phyloP scores from a whole-genome alignment of 345 rosid species.

The Geranium brycei region DNA sequence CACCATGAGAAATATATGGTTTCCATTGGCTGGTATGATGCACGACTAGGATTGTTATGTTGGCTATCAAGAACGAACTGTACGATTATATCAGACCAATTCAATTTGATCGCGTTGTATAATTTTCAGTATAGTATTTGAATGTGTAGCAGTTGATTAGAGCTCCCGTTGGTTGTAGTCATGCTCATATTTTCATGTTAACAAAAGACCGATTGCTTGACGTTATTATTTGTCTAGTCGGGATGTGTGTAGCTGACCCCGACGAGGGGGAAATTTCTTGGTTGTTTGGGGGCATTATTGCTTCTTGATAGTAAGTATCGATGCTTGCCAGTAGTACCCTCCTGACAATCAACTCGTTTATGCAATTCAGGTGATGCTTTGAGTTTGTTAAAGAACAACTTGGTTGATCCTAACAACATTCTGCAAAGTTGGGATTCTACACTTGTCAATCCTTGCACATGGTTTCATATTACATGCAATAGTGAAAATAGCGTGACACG shows the following conservation, averaged over 20 bases:
- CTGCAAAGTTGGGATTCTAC: constrained; percentile 3
- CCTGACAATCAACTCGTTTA: background rate
- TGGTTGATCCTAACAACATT: constrained; percentile 4
- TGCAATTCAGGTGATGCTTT: constrained; percentile 3
- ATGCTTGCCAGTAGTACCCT: background rate
- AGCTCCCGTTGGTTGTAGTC: background rate
- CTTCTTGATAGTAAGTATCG: background rate
- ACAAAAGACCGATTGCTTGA: background rate
- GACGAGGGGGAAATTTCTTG: too few species aligned
- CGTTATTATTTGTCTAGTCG: too few species aligned
- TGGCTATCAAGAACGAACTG: background rate
- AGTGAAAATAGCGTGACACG: constrained; percentile 14
- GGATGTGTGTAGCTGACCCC: too few species aligned
- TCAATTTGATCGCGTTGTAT: too few species aligned
- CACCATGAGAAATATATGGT: too few species aligned
- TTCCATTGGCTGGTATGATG: background rate
- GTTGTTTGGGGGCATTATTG: background rate
- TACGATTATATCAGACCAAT: too few species aligned
- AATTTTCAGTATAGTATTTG: background rate
- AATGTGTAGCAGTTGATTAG: background rate
- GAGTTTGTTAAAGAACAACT: background rate
- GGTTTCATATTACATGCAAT: constrained; percentile 3
- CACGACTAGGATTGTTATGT: background rate
- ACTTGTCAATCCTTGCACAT: constrained; percentile 1
- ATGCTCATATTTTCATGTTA: background rate